phyloP scores from a whole-genome alignment of 2,329 filamentous ascomycete species.

The Aspergillus alliaceus region DNA sequence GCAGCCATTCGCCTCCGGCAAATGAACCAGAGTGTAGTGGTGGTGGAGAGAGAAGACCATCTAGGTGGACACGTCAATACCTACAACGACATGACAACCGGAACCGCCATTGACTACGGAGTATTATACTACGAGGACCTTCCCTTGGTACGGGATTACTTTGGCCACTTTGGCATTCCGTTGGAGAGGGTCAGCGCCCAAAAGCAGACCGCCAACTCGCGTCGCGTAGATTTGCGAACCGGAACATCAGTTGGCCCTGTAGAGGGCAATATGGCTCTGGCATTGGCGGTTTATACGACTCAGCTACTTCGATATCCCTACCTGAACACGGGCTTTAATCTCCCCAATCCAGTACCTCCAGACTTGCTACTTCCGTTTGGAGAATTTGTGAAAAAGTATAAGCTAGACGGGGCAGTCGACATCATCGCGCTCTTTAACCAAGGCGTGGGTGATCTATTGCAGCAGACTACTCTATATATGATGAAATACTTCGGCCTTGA shows the following conservation, averaged over 20 bases:
- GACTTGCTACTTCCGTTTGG: background rate
- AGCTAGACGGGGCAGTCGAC: background rate
- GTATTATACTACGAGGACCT: slow-evolving; percentile 25
- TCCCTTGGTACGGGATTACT: slow-evolving; percentile 19
- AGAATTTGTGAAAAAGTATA: background rate
- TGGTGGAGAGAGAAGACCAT: slow-evolving; percentile 24
- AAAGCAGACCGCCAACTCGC: background rate
- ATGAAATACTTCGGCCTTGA: background rate
- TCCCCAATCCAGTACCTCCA: background rate
- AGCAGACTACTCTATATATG: background rate
- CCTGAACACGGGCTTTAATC: background rate
- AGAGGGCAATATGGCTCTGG: background rate
- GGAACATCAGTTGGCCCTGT: background rate
- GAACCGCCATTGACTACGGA: slow-evolving; percentile 26
- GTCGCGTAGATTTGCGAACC: slow-evolving; percentile 1
- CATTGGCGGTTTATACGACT: background rate
- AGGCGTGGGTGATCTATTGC: background rate
- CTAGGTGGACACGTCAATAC: slow-evolving; percentile 31
- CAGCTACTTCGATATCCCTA: background rate
- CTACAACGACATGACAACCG: slow-evolving; percentile 20
- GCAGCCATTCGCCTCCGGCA: slow-evolving; percentile 29
- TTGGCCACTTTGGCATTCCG: slow-evolving; percentile 23
- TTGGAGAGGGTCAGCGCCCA: background rate
- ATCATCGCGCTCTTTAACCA: background rate
- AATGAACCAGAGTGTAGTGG: slow-evolving; percentile 22